These are phyloP conservation scores for Trypanosoma congolense DNA, from an alignment of 208 protist species.

Conservation along the genomic window DNA sequence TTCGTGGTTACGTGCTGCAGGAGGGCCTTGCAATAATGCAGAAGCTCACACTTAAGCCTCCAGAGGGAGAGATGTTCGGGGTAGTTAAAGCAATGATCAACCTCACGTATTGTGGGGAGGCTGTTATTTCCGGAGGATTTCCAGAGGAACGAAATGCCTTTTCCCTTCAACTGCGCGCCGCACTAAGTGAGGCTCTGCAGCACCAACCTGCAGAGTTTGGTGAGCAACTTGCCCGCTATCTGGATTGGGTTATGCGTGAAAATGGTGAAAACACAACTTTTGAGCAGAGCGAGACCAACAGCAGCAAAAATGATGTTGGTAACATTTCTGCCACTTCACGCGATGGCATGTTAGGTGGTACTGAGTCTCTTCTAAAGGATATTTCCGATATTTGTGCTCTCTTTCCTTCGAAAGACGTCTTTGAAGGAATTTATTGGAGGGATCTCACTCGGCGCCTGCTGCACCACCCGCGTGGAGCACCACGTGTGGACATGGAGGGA, in stretches of 20 bases:
- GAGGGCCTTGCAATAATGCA: constrained; percentile 15
- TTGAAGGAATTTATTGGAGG: constrained; percentile 95
- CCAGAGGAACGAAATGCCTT: constrained; percentile 48
- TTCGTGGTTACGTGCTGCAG: constrained; percentile 15
- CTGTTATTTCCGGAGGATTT: constrained; percentile 45
- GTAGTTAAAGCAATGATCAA: constrained; percentile 77
- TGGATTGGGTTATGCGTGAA: constrained; percentile 82
- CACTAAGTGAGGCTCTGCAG: constrained; percentile 87
- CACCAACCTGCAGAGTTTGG: constrained; percentile 75
- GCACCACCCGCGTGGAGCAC: constrained; percentile 51
- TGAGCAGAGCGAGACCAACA: not conserved
- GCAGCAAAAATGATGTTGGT: not conserved
- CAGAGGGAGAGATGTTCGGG: constrained; percentile 27
- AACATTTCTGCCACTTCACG: no score
- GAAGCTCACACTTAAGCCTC: constrained; percentile 25
- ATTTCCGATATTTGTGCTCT: constrained; percentile 83
- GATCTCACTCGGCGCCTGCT: constrained; percentile 93
- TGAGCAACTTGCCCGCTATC: constrained; percentile 89
- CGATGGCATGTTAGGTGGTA: no score
- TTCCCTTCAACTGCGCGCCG: constrained; percentile 76
- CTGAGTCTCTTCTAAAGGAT: constrained; percentile 27
- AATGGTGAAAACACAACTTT: constrained; percentile 30
- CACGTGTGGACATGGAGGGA: constrained; percentile 83
- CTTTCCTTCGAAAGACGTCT: constrained; percentile 92
- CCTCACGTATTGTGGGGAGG: constrained; percentile 68